Evolutionary conservation across 23 red algal genomes (phyloP), one percentile per base, ranked within the genome.

Genomic region (Cyanidium caldarium): DNA sequence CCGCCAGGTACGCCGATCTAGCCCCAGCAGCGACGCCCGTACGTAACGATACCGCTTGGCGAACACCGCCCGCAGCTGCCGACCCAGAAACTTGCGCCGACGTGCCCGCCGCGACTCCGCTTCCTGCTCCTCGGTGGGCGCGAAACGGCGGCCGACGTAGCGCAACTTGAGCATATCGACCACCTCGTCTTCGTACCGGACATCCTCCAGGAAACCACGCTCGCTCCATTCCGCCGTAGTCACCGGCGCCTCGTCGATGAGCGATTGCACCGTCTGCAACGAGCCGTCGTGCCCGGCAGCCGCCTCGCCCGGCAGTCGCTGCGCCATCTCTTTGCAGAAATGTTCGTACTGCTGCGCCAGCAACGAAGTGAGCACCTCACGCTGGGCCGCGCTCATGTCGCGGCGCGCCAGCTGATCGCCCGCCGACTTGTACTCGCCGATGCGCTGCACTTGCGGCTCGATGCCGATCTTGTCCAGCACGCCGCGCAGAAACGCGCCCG

Each of bases 401-500:
- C 37, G 69, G 72, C 91, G 58, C 42, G 73, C 76, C 37, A 96
- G 68, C 74, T 85, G 80, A 75, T 96, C 91, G 28, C 91, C 91
- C 31, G 91, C 84, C 46, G 77, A 86, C 68, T 96, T 96, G 67
- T 87, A 96, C 56, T 75, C 82, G 37, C 91, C 91, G 72, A 88
- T 81, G 0, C 91, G 69, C 69, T 96, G 69, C 36, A 96, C 91
- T 45, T 96, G 91, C 30, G 91, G 83, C 12, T 87, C 77, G 12
- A 96, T 66, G 15, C 91, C 91, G 37, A 88, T 75, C 80, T 96
- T 96, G 7, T 96, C 82, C 58, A 96, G 65, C 17, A 96, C 77
- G 21, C 83, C 91, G 37, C 83, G 68, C 34, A 96, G 70, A 79
- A 88, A 96, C 7, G 71, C 68, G 17, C 80, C 91, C 34, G 74